Base-by-base conservation (phyloP, 768 basidiomycete species). In the Tricholoma sp. region DNA sequence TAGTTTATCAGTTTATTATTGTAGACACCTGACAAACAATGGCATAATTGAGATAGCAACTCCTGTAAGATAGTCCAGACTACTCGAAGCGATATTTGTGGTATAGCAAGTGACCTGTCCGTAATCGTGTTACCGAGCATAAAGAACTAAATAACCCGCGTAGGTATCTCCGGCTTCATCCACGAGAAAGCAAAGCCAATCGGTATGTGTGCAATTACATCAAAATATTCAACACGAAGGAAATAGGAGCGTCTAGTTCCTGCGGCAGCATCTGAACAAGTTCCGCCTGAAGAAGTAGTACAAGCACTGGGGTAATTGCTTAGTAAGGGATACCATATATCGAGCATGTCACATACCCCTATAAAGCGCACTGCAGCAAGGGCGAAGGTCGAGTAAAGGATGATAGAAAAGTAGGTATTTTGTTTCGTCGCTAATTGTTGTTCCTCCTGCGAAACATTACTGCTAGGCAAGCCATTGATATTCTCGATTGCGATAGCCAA, bases 271-370 rank as follows among this genome's bases (percentile, higher is more conserved):
- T 62, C 86, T 77, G 82, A 91, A 92, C 52, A 93, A 71, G 71
- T 91, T 91, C 61, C 89, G 82, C 71, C 81, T 88, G 77, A 91
- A 81, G 79, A 84, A 89, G 75, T 92, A 93, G 69, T 67, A 90
- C 62, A 93, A 67, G 69, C 90, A 92, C 91, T 93, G 61, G 5
- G 55, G 57, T 58, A n/a, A 3, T 49, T 57, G 29, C 46, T 35
- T 31, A 18, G 18, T 54, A 1, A 21, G 19, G 6, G 43, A 55
- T 43, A 24, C 29, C 45, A 49, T 14, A 34, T 9, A 34, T 16
- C 47, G 29, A 50, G 34, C 27, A 39, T 5, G 29, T 43, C 14
- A 81, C 89, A 60, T 70, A 91, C 91, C 67, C 91, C 91, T 53
- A 69, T 55, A 73, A 94, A 91, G 57, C 91, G 84, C 62, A 93